Evolutionary conservation across 306 rosid genomes (phyloP).

Genomic region (Leucaena leucocephala): DNA sequence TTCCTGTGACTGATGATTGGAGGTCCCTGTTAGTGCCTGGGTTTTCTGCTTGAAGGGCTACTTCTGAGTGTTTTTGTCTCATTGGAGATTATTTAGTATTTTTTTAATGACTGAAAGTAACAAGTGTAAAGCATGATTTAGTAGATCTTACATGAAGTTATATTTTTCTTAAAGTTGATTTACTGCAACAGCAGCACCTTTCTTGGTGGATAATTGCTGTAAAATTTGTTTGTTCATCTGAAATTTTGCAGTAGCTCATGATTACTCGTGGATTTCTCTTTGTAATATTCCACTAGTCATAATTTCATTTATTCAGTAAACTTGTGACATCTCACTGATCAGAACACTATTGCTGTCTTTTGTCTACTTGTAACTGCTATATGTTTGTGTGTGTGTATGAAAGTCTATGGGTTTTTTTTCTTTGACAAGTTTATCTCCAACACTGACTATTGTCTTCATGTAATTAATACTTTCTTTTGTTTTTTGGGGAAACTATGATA

Average conservation of each 20-base stretch:
- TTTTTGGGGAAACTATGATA: constrained; percentile 39
- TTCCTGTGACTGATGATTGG: not conserved
- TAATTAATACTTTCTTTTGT: constrained; percentile 39
- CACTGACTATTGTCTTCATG: not conserved
- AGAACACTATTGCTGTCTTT: not conserved
- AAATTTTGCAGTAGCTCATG: not conserved
- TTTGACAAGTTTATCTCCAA: not conserved
- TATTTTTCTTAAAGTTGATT: not conserved
- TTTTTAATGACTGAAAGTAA: not conserved
- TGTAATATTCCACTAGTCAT: not conserved
- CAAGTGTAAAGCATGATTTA: not conserved
- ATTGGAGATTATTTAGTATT: constrained; percentile 1
- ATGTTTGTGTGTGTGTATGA: no score
- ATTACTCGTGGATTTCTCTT: not conserved
- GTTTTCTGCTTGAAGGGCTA: not conserved
- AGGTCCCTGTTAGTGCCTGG: not conserved
- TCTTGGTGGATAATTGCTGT: not conserved
- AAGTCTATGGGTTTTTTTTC: not conserved
- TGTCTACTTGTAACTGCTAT: not conserved
- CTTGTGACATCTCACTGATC: not conserved
- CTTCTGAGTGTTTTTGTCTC: not conserved
- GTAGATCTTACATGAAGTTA: not conserved
- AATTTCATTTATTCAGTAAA: not conserved
- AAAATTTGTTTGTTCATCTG: not conserved
- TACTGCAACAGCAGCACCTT: not conserved